These are phyloP conservation scores for Scortechinia acanthostroma DNA, from an alignment of 2,329 filamentous ascomycete species.

Conservation along the genomic window DNA sequence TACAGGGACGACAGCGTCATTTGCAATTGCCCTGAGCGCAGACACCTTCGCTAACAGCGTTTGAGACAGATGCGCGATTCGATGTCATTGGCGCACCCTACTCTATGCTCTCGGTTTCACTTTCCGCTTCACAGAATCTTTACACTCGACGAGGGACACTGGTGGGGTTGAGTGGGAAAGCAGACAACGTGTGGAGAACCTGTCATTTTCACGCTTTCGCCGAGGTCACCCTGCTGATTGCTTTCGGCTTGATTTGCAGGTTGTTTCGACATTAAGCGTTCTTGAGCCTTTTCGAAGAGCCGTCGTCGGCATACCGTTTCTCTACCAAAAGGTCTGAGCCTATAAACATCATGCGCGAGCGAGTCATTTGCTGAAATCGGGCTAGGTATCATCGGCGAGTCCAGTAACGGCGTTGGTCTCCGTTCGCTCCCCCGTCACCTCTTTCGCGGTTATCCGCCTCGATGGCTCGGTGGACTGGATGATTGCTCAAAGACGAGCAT, in stretches of 20 bases:
- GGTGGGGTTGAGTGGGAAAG: conserved; percentile 80
- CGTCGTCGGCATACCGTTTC: conserved; percentile 79
- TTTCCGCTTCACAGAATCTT: conserved; percentile 87
- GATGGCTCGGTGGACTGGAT: conserved; percentile 96
- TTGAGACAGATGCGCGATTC: conserved; percentile 87
- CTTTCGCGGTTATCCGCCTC: conserved; percentile 79
- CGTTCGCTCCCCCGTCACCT: conserved; percentile 78
- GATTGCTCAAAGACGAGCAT: conserved; percentile 75
- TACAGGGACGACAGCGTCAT: no score
- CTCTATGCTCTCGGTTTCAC: conserved; percentile 84
- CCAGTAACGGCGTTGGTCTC: conserved; percentile 84
- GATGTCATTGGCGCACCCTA: conserved; percentile 87
- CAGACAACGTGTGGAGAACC: conserved; percentile 66
- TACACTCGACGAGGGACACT: conserved; percentile 88
- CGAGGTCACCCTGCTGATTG: not conserved
- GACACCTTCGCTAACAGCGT: no score
- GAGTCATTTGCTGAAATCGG: no score
- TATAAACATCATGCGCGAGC: no score
- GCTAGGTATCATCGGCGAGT: conserved; percentile 72
- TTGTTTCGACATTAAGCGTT: conserved; percentile 80
- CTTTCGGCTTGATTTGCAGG: conserved; percentile 35
- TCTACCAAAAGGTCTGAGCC: conserved; percentile 65
- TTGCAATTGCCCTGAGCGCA: not conserved
- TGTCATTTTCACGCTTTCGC: not conserved
- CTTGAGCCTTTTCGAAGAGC: conserved; percentile 78